Base-by-base conservation (phyloP, 2,329 filamentous ascomycete species). In the Pleomassaria siparia region DNA sequence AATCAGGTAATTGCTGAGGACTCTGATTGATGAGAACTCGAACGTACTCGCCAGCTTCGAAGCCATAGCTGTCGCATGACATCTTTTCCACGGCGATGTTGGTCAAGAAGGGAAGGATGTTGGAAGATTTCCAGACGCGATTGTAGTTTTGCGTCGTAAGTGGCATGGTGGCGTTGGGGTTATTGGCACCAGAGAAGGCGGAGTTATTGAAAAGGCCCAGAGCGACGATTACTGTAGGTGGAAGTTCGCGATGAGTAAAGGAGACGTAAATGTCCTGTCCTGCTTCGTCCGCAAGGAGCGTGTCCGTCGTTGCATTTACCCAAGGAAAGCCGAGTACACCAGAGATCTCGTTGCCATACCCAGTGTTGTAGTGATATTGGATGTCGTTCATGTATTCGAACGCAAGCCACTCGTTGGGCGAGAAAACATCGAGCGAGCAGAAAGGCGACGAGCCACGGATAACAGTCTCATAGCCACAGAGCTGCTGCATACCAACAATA, bases 161-260 rank as follows among this genome's bases (percentile, higher is more conserved):
- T 0, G 85, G 85, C 80, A 88, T 87, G 2, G 84, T 86, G 41
- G 76, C 78, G 53, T 86, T 86, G 54, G 82, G 70, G 12, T 78
- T 66, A 46, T 77, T 75, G 0, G 74, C 72, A 9, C 78, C 78
- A 2, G 77, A 73, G 50, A 78, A 80, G 0, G 74, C 77, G 2
- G 81, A 84, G 67, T 86, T 86, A 72, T 87, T 87, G 75, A 87
- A 88, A 4, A 88, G 73, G 0, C 85, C 85, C 67, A 88, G 76
- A 0, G 85, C 83, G 1, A 87, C 84, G 1, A 84, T 70, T 1
- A 87, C 82, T 49, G 82, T 84, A 1, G 85, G 84, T 1, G 84
- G 84, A 2, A 88, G 71, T 63, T 88, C 84, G 16, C 85, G 80
- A 63, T 88, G 85, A 0, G 85, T 87, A 71, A 88, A 88, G 43